Base-by-base conservation (phyloP, 495 filamentous ascomycete genomes). In the Aspergillus avenaceus region DNA sequence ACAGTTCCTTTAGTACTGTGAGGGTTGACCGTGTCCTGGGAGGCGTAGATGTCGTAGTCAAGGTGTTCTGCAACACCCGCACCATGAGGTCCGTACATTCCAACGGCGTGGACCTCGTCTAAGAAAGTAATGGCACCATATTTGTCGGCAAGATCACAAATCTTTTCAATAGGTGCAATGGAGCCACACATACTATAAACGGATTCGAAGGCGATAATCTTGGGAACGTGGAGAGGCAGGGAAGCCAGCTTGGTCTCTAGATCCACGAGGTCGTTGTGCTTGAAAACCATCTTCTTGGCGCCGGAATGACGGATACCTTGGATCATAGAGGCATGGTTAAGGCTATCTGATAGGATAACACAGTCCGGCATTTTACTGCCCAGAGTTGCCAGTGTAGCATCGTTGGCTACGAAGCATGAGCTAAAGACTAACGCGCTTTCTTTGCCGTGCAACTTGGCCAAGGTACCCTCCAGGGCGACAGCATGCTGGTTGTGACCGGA, bases 181-280 rank as follows among this genome's bases (percentile, higher is more conserved):
- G 89, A 95, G 52, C 93, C 93, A 69, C 95, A 98, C 93, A 98
- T 98, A 73, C 88, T 93, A 71, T 98, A 98, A 21, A 98, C 93
- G 14, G 88, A 95, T 71, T 98, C 93, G 55, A 97, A 98, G 16
- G 93, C 93, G 53, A 98, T 98, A 51, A 98, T 95, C 78, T 98
- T 98, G 37, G 93, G 93, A 24, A 88, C 78, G 37, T 91, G 75
- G 2, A 84, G 65, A 0, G 92, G 90, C 26, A 98, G 78, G 13
- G 90, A 86, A 4, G 91, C 91, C 48, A 98, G 77, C 62, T 98
- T 97, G 38, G 78, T 74, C 70, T 98, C 93, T 5, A 98, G 77
- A 55, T 98, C 95, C 9, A 75, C 79, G 24, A 97, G 60, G 61
- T 98, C 93, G 54, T 98, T 98, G 72, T 98, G 93, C 70, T 93